Evolutionary conservation across 1,139 yeast genomes (phyloP).

Genomic region (Geotrichum aggregatum): DNA sequence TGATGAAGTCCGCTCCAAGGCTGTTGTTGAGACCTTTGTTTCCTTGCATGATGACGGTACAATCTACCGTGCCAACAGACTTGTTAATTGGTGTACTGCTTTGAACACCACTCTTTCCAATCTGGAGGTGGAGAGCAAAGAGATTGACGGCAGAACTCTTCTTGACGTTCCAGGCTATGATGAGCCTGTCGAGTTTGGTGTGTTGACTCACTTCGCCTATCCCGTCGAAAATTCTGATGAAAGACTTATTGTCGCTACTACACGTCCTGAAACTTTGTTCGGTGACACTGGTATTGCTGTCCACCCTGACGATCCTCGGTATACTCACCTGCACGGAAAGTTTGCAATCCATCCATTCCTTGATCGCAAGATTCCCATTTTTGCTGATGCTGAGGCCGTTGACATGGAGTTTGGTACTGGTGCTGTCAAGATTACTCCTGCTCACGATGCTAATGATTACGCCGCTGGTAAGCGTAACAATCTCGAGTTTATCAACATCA

Average conservation of each 20-base stretch:
- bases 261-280: slow-evolving; percentile 96
- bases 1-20: slow-evolving; percentile 68
- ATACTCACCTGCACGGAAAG: slow-evolving; percentile 91
- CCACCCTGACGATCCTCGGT: slow-evolving; percentile 90
- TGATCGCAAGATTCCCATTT: slow-evolving; percentile 79
- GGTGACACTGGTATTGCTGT: slow-evolving; percentile 98
- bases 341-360: slow-evolving; percentile 86
- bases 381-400: slow-evolving; percentile 87
- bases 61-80: slow-evolving; percentile 87
- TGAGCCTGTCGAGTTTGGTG: slow-evolving; percentile 91
- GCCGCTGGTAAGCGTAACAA: slow-evolving; percentile 90
- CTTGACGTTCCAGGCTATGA: slow-evolving; percentile 87
- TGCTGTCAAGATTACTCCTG: slow-evolving; percentile 98
- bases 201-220: slow-evolving; percentile 87
- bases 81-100: slow-evolving; percentile 95
- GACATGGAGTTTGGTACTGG: slow-evolving; percentile 99
- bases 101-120: slow-evolving; percentile 93
- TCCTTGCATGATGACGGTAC: slow-evolving; percentile 90
- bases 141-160: slow-evolving; percentile 73
- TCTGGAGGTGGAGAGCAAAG: slow-evolving; percentile 92
- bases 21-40: slow-evolving; percentile 91
- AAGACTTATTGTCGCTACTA: slow-evolving; percentile 86
- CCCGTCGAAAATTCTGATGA: slow-evolving; percentile 87
- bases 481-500: slow-evolving; percentile 80
- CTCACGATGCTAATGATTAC: slow-evolving; percentile 97